Base-by-base conservation (phyloP, 345 rosid species). In the Passiflora organensis region DNA sequence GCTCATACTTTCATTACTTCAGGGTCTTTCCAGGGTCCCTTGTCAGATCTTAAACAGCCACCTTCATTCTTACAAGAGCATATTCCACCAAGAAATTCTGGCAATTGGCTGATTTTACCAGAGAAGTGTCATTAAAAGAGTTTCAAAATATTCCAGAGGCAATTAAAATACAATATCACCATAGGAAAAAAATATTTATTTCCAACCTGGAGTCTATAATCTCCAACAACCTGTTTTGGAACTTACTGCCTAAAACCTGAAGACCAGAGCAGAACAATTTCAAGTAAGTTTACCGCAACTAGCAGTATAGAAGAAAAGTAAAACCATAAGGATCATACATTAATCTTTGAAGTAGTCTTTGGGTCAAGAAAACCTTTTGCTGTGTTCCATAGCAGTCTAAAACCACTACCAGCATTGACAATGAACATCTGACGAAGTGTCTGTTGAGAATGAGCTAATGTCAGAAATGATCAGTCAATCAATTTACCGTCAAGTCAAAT, bases 381-480 rank as follows among this genome's bases (percentile, higher is more conserved):
- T 13, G 96, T 81, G 80, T 76, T 88, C 96, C 99, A 91, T 14
- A 84, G 68, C 52, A 91, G 68, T 74, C 82, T 82, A 83, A 91
- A 91, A 48, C 94, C 96, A 48, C 36, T 67, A 60, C 99, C 95
- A 58, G 96, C 87, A 68, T 91, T 88, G 59, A 91, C 84, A 43
- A 91, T 80, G 81, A 70, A 91, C 91, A 91, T 82, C 80, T 80
- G 95, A 81, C 86, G 91, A 68, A 91, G 67, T 48, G 96, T 91
- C 99, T 88, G 83, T 48, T 20, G 49, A 67, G 56, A 68, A 58
- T 32, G 11, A 51, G 54, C 17, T 6, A 48, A 47, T 41, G 32
- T 63, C 34, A 68, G 59, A 24, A 55, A 60, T 28, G 16, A 41
- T 54, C 19, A 36, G 18, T 14, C 45, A 63, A 56, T 48, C 20